Evolutionary conservation across 2,329 filamentous ascomycete genomes (phyloP).

Genomic region (Fusarium nisikadoi): DNA sequence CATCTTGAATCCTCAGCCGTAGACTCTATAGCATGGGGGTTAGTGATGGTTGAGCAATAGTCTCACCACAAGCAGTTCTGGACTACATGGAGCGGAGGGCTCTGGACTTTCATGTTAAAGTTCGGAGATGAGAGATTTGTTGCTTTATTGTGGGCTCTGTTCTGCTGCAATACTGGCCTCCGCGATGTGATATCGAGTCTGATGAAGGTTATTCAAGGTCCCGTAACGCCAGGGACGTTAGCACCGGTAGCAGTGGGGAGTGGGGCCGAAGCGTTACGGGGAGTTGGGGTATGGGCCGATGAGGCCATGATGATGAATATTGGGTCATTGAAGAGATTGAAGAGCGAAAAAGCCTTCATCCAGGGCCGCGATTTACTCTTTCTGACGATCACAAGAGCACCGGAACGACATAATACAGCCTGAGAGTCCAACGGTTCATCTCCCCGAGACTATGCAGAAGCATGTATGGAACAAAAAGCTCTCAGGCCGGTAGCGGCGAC

Average conservation of each 20-base stretch:
- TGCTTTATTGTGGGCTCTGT: not conserved
- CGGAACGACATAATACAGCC: not conserved
- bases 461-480: slow-evolving; percentile 19
- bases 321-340: not conserved
- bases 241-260: slow-evolving; percentile 15
- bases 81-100: not conserved
- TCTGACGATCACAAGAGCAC: not conserved
- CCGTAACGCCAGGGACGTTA: slow-evolving; percentile 6
- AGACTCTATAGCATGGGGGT: not conserved
- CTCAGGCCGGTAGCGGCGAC: not conserved
- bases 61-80: not conserved
- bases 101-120: not conserved
- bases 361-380: no score
- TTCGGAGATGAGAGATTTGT: slow-evolving; percentile 1
- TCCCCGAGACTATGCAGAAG: slow-evolving; percentile 24
- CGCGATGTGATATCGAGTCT: not conserved
- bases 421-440: not conserved
- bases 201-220: not conserved
- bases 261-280: slow-evolving; percentile 27
- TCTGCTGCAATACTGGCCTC: not conserved
- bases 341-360: not conserved
- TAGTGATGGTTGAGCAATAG: not conserved
- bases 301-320: slow-evolving; percentile 23
- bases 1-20: not conserved
- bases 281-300: slow-evolving; percentile 27